Base-by-base conservation (phyloP, 805 yeast species). In the Metschnikowia noctiluminum region DNA sequence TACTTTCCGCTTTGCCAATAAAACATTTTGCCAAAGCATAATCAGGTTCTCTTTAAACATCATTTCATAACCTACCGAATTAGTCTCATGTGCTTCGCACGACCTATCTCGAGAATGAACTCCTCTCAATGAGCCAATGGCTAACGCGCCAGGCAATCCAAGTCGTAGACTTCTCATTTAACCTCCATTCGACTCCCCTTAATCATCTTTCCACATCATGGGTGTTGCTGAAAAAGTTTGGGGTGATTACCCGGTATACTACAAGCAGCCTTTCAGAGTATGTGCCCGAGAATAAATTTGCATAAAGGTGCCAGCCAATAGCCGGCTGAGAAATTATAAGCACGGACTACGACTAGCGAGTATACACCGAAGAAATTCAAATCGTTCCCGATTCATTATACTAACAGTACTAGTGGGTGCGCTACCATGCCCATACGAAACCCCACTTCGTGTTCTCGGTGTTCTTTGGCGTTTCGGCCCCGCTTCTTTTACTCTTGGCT, bases 381-480 rank as follows among this genome's bases (percentile, higher is more conserved):
- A 28, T 28, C 16, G 8, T n/a, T 8, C 35, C 13, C 26, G 5
- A 6, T n/a, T 28, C 7, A n/a, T n/a, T 3, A 37, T 47, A 47
- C 50, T 47, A 47, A 47, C 50, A 9, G 12, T 13, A 16, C n/a
- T 54, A 81, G 86, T 83, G 87, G 87, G 66, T 77, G 56, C 84
- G 91, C 64, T 86, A 81, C 69, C 84, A 82, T 58, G 87, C 91
- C 26, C 85, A 86, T 69, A 80, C 79, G 56, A 81, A 82, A 63
- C 95, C 95, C 38, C 89, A 86, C 68, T 72, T 85, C 54, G 83
- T 86, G 63, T 82, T 76, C 61, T 74, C 89, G 28, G 77, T 81
- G 16, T 73, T 74, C 35, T 73, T 87, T 60, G 95, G 90, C 7
- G 62, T 80, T 38, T 63, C 84, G 43, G 89, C 87, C 5, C 92